Conservation (phyloP, 345 rosid species). For the Boechera stricta region DNA sequence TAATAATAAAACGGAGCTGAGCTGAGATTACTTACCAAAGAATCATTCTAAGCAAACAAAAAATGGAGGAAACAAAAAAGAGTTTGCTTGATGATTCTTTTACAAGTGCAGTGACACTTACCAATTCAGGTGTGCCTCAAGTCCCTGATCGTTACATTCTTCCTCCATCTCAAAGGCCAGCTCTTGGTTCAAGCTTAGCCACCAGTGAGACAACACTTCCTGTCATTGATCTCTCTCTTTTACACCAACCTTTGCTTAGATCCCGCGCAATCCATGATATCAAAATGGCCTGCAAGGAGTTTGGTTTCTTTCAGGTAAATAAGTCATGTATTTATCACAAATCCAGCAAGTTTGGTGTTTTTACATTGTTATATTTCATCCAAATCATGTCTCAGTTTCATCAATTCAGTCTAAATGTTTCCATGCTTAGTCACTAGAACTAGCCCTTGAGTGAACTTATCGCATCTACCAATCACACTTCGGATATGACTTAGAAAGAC, state of each 20-base stretch:
- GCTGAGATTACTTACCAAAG: background rate
- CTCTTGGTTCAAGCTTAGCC: conserved; percentile 26
- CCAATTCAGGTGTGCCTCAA: conserved; percentile 41
- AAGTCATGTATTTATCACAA: background rate
- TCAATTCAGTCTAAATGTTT: conserved; percentile 26
- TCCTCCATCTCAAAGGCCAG: conserved; percentile 44
- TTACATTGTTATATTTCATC: background rate
- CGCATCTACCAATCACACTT: conserved; percentile 31
- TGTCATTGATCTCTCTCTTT: conserved; percentile 41
- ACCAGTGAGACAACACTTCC: conserved; percentile 34
- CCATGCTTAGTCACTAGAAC: conserved; percentile 21
- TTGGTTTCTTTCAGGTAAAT: conserved; percentile 48
- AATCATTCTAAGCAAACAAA: background rate
- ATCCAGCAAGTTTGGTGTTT: conserved; percentile 3
- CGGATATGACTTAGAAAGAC: conserved; percentile 32
- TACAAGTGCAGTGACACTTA: conserved; percentile 46
- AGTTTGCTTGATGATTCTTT: conserved; percentile 43
- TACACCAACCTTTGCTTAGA: conserved; percentile 39
- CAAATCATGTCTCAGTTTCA: conserved; percentile 29
- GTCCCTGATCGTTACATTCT: conserved; percentile 43
- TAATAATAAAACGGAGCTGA: background rate
- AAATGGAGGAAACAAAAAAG: conserved; percentile 39
- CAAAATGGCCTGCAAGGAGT: conserved; percentile 41
- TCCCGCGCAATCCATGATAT: conserved; percentile 32
- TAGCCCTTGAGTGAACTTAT: conserved; percentile 8